A percentile compares a stretch with the other conserved stretches of the same genome.
Evolutionary conservation across 2,329 filamentous ascomycete genomes (phyloP).

Genomic region (Aspergillus bombycis): DNA sequence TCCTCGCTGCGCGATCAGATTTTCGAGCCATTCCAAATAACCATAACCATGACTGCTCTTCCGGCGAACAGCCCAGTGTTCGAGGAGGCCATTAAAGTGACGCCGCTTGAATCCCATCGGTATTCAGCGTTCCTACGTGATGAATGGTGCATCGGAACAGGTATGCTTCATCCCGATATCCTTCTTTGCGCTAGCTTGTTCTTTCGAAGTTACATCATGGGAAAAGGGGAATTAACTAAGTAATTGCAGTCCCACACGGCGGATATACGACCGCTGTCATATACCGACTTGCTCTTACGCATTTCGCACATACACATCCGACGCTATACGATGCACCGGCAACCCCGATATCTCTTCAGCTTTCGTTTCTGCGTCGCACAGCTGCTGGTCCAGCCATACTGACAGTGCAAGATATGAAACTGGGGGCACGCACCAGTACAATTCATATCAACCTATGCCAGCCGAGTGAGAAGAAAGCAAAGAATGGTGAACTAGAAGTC

Average conservation of each 20-base stretch:
- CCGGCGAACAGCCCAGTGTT: slow-evolving; percentile 33
- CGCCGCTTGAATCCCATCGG: slow-evolving; percentile 53
- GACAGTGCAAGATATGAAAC: slow-evolving; percentile 64
- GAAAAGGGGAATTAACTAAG: not conserved
- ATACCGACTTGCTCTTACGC: slow-evolving; percentile 60
- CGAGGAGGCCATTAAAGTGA: slow-evolving; percentile 42
- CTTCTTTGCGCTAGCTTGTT: not conserved
- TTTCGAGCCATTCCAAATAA: not conserved
- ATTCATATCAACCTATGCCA: slow-evolving; percentile 63
- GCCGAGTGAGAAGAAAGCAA: slow-evolving; percentile 30
- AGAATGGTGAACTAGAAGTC: slow-evolving; percentile 51
- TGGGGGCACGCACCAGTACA: slow-evolving; percentile 65
- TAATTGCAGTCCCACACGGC: slow-evolving; percentile 65
- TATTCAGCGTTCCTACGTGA: slow-evolving; percentile 60
- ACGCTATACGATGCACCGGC: slow-evolving; percentile 54
- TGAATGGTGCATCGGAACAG: slow-evolving; percentile 68
- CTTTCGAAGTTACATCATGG: not conserved
- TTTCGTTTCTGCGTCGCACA: slow-evolving; percentile 68
- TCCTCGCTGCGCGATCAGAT: not conserved
- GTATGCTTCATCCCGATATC: slow-evolving; percentile 40
- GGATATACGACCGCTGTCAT: slow-evolving; percentile 69
- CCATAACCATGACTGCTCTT: slow-evolving; percentile 8
- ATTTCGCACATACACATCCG: slow-evolving; percentile 62
- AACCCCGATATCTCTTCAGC: slow-evolving; percentile 65
- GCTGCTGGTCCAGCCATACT: slow-evolving; percentile 60